Evolutionary conservation across 306 rosid genomes (phyloP).

Genomic region (Spatholobus suberectus): DNA sequence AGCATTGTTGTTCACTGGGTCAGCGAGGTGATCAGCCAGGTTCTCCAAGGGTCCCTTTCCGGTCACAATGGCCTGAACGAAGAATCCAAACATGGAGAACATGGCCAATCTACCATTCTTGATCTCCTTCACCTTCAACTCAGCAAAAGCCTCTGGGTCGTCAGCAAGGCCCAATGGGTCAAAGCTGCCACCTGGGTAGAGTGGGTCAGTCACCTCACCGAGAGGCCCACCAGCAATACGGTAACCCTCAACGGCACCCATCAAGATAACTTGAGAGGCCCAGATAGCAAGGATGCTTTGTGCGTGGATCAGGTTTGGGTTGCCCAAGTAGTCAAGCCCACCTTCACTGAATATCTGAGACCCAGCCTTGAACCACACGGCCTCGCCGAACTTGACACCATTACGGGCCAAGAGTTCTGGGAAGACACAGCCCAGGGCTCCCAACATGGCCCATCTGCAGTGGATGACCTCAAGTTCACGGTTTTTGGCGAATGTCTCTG

Average conservation of each 20-base stretch:
- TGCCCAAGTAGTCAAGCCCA: slow-evolving; percentile 41
- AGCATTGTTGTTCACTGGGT: slow-evolving; percentile 38
- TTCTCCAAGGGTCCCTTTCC: slow-evolving; percentile 39
- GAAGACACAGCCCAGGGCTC: slow-evolving; percentile 33
- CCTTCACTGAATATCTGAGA: slow-evolving; percentile 40
- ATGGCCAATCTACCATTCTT: slow-evolving; percentile 41
- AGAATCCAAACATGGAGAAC: slow-evolving; percentile 43
- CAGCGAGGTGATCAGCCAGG: slow-evolving; percentile 32
- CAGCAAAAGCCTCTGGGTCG: slow-evolving; percentile 40
- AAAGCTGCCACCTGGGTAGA: slow-evolving; percentile 28
- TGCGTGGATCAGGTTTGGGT: slow-evolving; percentile 36
- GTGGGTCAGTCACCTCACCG: slow-evolving; percentile 41
- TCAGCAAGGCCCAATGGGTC: slow-evolving; percentile 38
- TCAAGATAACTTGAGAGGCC: slow-evolving; percentile 31
- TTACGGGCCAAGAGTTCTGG: slow-evolving; percentile 37
- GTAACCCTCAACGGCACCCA: slow-evolving; percentile 34
- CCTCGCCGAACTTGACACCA: slow-evolving; percentile 38
- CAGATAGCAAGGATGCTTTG: slow-evolving; percentile 40
- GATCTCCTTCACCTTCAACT: slow-evolving; percentile 35
- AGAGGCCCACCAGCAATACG: slow-evolving; percentile 44
- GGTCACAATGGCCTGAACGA: slow-evolving; percentile 42
- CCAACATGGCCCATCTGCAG: slow-evolving; percentile 39
- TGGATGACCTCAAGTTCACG: slow-evolving; percentile 38
- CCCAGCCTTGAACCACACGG: slow-evolving; percentile 42
- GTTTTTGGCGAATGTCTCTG: slow-evolving; percentile 35